A percentile compares a stretch with the other conserved stretches of the same genome.
Conservation (phyloP, 805 yeast species). For the Lipomyces spencermartinsiae region DNA sequence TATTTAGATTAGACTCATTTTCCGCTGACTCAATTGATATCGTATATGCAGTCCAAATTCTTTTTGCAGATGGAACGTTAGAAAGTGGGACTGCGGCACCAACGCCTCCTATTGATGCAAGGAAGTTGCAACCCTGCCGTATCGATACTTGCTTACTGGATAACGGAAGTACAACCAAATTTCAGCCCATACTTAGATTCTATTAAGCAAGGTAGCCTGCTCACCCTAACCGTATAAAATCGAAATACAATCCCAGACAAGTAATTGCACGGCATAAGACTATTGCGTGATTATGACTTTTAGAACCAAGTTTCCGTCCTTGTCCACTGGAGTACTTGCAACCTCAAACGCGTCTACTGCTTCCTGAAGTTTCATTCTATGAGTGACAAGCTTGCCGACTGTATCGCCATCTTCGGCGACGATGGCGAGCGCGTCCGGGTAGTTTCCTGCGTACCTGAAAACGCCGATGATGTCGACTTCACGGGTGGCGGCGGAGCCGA, state of each 20-base stretch:
- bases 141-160: too few relatives aligned
- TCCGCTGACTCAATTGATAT: too few relatives aligned
- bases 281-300: constrained; percentile 27
- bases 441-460: constrained; percentile 45
- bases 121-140: too few relatives aligned
- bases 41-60: too few relatives aligned
- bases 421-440: constrained; percentile 43
- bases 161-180: too few relatives aligned
- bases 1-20: too few relatives aligned
- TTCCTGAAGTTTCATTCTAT: constrained; percentile 44
- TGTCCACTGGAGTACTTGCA: constrained; percentile 44
- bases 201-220: neutral
- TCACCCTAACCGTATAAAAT: neutral
- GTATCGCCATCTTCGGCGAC: constrained; percentile 24
- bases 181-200: neutral
- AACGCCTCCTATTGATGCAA: too few relatives aligned
- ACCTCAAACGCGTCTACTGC: constrained; percentile 43
- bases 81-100: too few relatives aligned
- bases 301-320: constrained; percentile 45
- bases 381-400: constrained; percentile 43
- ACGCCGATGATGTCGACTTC: constrained; percentile 47
- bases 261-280: neutral
- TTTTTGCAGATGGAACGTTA: too few relatives aligned
- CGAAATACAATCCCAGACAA: neutral
- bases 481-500: constrained; percentile 44